phyloP scores from a whole-genome alignment of 441 rosid genomes.

The Erodium chrysanthum region DNA sequence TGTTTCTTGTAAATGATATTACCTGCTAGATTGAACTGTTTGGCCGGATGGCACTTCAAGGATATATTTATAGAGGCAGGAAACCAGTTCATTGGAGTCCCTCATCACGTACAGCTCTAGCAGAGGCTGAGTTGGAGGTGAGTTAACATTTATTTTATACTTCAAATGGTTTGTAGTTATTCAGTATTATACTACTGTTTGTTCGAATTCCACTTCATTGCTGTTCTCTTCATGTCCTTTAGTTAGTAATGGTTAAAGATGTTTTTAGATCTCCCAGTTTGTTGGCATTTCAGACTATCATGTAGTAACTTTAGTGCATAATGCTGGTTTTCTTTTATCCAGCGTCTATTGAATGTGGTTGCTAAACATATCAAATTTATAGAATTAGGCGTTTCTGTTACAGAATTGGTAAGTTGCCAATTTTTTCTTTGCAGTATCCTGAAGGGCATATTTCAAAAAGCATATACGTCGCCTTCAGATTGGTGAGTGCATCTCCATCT shows the following conservation, averaged over 20 bases:
- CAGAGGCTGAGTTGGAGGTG: conserved; percentile 99
- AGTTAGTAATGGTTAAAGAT: not conserved
- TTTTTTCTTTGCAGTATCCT: conserved; percentile 56
- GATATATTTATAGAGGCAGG: conserved; percentile 83
- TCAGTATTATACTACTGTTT: not conserved
- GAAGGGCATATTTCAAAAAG: conserved; percentile 94
- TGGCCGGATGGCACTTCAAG: conserved; percentile 81
- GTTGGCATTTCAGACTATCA: conserved; percentile 3
- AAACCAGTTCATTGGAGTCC: conserved; percentile 99
- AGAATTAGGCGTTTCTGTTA: conserved; percentile 5
- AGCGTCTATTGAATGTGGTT: not conserved
- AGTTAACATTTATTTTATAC: conserved; percentile 6
- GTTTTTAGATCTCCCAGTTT: not conserved
- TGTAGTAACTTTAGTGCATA: not conserved
- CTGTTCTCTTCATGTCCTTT: not conserved
- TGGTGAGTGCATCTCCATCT: conserved; percentile 39
- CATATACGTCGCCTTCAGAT: conserved; percentile 65
- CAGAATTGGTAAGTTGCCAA: conserved; percentile 11
- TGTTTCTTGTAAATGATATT: conserved; percentile 14
- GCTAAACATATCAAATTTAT: not conserved
- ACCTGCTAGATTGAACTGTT: conserved; percentile 75
- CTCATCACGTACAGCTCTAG: conserved; percentile 94
- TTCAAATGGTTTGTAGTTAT: not conserved
- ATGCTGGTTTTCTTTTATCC: not conserved
- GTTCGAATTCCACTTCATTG: not conserved